Percentiles rank a stretch among this genome's conserved stretches.
Conservation (phyloP, 306 rosid species). For the Citrullus amarus region DNA sequence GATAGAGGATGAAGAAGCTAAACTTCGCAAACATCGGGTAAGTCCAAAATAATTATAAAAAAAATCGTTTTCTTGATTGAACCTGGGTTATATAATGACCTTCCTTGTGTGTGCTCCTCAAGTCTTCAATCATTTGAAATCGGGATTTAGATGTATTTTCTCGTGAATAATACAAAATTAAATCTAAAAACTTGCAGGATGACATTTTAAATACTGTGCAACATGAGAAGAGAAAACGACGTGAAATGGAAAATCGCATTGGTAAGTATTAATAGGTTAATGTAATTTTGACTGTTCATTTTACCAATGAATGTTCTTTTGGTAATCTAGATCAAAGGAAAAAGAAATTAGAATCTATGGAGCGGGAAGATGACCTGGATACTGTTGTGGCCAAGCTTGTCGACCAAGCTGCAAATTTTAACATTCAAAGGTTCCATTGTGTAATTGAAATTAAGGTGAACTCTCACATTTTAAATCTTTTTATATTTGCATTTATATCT, state of each 20-base stretch:
- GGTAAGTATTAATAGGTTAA: slow-evolving; percentile 29
- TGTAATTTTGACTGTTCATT: neutral
- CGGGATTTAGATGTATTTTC: neutral
- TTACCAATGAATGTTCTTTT: slow-evolving; percentile 14
- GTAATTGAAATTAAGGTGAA: slow-evolving; percentile 65
- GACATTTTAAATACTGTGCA: slow-evolving; percentile 25
- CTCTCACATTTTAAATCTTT: neutral
- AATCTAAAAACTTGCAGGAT: slow-evolving; percentile 36
- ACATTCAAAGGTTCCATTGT: slow-evolving; percentile 37
- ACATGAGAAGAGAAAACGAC: slow-evolving; percentile 37
- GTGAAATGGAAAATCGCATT: slow-evolving; percentile 27
- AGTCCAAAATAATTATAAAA: neutral
- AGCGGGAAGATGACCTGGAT: slow-evolving; percentile 46
- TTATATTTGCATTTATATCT: neutral
- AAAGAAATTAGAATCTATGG: slow-evolving; percentile 35
- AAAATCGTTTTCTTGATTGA: neutral
- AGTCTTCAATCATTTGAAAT: neutral
- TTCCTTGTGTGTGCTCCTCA: neutral
- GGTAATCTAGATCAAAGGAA: slow-evolving; percentile 51
- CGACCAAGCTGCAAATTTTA: slow-evolving; percentile 44
- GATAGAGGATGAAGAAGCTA: slow-evolving; percentile 48
- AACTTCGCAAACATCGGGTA: slow-evolving; percentile 62
- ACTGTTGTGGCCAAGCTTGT: slow-evolving; percentile 46
- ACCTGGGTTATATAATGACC: neutral
- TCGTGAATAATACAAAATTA: neutral